Evolutionary conservation across 495 filamentous ascomycete genomes (phyloP).

Genomic region (Pseudotulostoma volvatum): DNA sequence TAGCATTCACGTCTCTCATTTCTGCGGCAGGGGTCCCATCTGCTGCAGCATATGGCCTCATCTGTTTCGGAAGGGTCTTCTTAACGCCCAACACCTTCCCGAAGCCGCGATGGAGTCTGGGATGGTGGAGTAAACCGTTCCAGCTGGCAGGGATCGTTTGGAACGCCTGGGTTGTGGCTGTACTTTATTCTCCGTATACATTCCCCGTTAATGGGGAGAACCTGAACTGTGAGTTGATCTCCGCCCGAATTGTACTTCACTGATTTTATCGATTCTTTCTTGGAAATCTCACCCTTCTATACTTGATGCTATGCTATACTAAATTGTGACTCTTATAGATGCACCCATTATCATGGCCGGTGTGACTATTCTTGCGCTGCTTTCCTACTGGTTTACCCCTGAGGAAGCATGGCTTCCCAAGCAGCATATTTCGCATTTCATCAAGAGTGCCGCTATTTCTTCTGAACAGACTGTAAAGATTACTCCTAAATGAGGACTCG

Average conservation of each 20-base stretch:
- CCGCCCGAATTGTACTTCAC: too few relatives aligned
- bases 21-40: slow-evolving; percentile 34
- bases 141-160: slow-evolving; percentile 33
- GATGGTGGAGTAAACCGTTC: slow-evolving; percentile 29
- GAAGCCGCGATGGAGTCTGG: slow-evolving; percentile 30
- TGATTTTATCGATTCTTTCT: not conserved
- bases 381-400: slow-evolving; percentile 33
- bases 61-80: slow-evolving; percentile 34
- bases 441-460: too few relatives aligned
- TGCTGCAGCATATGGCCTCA: slow-evolving; percentile 37
- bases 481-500: too few relatives aligned
- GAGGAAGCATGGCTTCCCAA: slow-evolving; percentile 30
- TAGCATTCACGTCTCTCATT: slow-evolving; percentile 39
- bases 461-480: too few relatives aligned
- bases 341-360: slow-evolving; percentile 33
- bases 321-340: slow-evolving; percentile 11
- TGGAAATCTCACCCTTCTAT: too few relatives aligned
- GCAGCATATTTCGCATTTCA: slow-evolving; percentile 27
- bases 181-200: slow-evolving; percentile 30
- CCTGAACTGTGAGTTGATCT: slow-evolving; percentile 27
- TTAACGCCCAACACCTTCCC: slow-evolving; percentile 32
- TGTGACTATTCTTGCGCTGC: slow-evolving; percentile 31
- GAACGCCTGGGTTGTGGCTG: slow-evolving; percentile 35
- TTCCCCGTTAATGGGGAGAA: slow-evolving; percentile 29
- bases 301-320: not conserved